These are phyloP conservation scores for Nepenthes gracilis DNA, from an alignment of 148 eudicot genomes.

Conservation along the genomic window DNA sequence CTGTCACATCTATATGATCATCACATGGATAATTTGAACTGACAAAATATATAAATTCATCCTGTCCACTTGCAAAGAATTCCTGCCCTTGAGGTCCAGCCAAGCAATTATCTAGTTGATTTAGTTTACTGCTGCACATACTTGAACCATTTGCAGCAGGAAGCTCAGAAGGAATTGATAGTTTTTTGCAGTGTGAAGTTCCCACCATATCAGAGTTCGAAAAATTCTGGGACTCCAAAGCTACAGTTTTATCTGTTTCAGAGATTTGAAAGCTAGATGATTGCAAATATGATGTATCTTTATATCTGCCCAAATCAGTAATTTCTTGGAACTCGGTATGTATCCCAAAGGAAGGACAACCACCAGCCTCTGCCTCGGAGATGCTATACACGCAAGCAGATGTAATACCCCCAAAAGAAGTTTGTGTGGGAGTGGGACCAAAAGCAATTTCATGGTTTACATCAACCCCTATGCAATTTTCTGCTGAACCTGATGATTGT, in stretches of 20 bases:
- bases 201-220: slow-evolving; percentile 19
- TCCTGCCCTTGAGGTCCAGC: slow-evolving; percentile 28
- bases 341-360: slow-evolving; percentile 15
- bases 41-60: slow-evolving; percentile 20
- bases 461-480: slow-evolving; percentile 16
- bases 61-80: slow-evolving; percentile 17
- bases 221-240: slow-evolving; percentile 24
- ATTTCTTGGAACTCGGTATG: slow-evolving; percentile 10
- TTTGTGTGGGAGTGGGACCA: slow-evolving; percentile 21
- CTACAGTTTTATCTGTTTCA: slow-evolving; percentile 20
- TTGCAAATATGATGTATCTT: slow-evolving; percentile 6
- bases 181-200: slow-evolving; percentile 25
- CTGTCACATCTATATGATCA: slow-evolving; percentile 14
- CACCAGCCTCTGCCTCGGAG: slow-evolving; percentile 15
- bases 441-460: slow-evolving; percentile 20
- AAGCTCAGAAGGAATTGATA: slow-evolving; percentile 19
- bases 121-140: not conserved
- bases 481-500: slow-evolving; percentile 35
- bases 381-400: slow-evolving; percentile 20
- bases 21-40: slow-evolving; percentile 16
- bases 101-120: not conserved
- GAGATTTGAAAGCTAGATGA: slow-evolving; percentile 32
- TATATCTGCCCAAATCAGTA: slow-evolving; percentile 20
- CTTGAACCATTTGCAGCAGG: slow-evolving; percentile 18
- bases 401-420: slow-evolving; percentile 12